phyloP scores from a whole-genome alignment of 2,329 filamentous ascomycete species.

The Penicillium hesseltinei region DNA sequence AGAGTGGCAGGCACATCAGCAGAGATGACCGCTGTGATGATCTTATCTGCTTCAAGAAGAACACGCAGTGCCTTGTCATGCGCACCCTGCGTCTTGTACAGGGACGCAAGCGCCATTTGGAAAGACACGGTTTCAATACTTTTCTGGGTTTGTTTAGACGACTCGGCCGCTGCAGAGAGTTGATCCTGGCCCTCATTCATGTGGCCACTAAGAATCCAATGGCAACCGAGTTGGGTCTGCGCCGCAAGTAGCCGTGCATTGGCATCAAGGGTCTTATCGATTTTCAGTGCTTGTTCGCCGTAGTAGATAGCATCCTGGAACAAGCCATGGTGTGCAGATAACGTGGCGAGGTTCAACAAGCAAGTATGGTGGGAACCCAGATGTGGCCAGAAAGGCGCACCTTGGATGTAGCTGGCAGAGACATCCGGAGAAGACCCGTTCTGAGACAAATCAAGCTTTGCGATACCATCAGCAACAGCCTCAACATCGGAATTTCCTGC shows the following conservation, averaged over 20 bases:
- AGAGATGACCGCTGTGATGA: constrained; percentile 44
- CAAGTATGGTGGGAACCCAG: constrained; percentile 70
- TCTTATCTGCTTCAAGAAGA: constrained; percentile 50
- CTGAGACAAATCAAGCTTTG: constrained; percentile 40
- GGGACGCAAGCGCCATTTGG: constrained; percentile 43
- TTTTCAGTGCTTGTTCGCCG: constrained; percentile 75
- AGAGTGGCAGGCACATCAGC: constrained; percentile 32
- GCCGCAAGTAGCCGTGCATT: constrained; percentile 53
- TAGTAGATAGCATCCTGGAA: constrained; percentile 88
- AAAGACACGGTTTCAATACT: constrained; percentile 55
- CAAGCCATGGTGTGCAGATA: constrained; percentile 82
- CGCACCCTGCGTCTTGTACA: constrained; percentile 50
- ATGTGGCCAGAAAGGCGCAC: constrained; percentile 75
- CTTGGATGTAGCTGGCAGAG: constrained; percentile 49
- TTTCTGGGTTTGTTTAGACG: constrained; percentile 51
- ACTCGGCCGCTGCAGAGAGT: constrained; percentile 56
- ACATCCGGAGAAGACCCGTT: constrained; percentile 36
- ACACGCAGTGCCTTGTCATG: constrained; percentile 49
- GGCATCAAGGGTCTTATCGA: constrained; percentile 68
- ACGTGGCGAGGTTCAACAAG: constrained; percentile 68
- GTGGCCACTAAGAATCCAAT: constrained; percentile 52
- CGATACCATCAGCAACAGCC: constrained; percentile 38
- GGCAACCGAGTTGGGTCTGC: constrained; percentile 47
- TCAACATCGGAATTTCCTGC: constrained; percentile 34
- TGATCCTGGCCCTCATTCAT: constrained; percentile 55